A percentile compares a stretch with the other conserved stretches of the same genome.
These are phyloP conservation scores for Diphasiastrum complanatum DNA, from an alignment of 83 land plant species.

Conservation along the genomic window DNA sequence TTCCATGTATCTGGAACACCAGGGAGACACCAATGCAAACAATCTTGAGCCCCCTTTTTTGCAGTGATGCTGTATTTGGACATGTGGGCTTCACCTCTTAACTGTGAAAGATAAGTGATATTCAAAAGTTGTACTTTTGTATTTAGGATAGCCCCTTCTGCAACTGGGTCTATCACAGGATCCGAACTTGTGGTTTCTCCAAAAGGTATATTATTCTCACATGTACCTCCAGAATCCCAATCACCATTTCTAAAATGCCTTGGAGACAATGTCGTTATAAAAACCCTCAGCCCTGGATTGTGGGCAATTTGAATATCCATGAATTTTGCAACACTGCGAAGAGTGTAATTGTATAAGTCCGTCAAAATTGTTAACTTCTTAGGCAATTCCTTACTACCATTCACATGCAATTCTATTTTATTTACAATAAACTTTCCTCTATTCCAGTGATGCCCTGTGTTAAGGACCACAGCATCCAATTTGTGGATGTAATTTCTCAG, in stretches of 20 bases:
- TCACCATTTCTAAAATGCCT: conserved; percentile 77
- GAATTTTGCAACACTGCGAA: conserved; percentile 46
- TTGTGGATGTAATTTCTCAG: conserved; percentile 39
- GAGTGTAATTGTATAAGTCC: conserved; percentile 45
- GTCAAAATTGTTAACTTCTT: conserved; percentile 23
- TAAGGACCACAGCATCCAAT: conserved; percentile 68
- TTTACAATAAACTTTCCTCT: conserved; percentile 68
- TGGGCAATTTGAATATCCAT: conserved; percentile 37
- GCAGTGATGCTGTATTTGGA: conserved; percentile 43
- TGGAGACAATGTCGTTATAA: conserved; percentile 62
- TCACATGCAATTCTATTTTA: conserved; percentile 58
- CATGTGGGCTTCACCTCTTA: conserved; percentile 65
- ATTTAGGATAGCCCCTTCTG: conserved; percentile 52
- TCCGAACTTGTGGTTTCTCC: conserved; percentile 23
- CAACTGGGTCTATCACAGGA: conserved; percentile 35
- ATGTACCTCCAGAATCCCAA: conserved; percentile 78
- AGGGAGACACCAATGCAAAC: conserved; percentile 92
- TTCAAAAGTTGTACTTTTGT: conserved; percentile 54
- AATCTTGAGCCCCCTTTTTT: conserved; percentile 42
- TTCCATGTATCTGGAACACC: conserved; percentile 91
- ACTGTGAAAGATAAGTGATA: conserved; percentile 53
- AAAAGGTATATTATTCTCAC: conserved; percentile 42
- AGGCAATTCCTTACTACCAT: conserved; percentile 37
- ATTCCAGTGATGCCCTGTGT: conserved; percentile 99
- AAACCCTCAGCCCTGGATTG: conserved; percentile 35